These are phyloP conservation scores for Begonia peltatifolia DNA, from an alignment of 306 rosid genomes.

Conservation along the genomic window DNA sequence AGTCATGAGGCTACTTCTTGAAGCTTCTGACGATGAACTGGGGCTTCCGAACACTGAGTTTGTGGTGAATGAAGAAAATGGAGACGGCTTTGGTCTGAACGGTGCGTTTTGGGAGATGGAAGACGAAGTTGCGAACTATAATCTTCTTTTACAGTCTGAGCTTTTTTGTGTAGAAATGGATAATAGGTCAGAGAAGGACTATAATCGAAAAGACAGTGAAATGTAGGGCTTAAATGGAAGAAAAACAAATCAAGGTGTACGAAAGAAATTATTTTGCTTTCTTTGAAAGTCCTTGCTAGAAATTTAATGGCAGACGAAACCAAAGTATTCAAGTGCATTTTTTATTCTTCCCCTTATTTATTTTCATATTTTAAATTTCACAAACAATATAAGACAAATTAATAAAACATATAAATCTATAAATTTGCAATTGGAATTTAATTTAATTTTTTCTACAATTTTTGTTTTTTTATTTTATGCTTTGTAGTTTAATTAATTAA, in stretches of 20 bases:
- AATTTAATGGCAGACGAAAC: no score
- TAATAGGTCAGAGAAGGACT: not conserved
- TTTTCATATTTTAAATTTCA: no score
- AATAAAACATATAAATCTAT: no score
- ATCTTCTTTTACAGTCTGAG: slow-evolving; percentile 53
- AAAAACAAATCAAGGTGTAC: not conserved
- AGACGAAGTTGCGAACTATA: slow-evolving; percentile 74
- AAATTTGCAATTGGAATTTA: no score
- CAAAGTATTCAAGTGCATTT: no score
- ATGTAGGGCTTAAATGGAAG: not conserved
- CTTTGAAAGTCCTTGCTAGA: no score
- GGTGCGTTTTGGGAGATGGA: slow-evolving; percentile 73
- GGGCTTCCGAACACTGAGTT: slow-evolving; percentile 49
- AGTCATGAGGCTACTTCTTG: slow-evolving; percentile 61
- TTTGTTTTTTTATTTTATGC: no score
- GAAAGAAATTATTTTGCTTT: not conserved
- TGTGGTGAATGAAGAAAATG: slow-evolving; percentile 2
- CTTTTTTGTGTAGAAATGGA: slow-evolving; percentile 36
- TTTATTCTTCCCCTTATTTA: no score
- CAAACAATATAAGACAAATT: no score
- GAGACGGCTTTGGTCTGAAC: slow-evolving; percentile 20
- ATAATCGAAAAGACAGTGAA: not conserved
- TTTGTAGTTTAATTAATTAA: no score
- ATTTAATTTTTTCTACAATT: no score
- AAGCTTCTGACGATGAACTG: slow-evolving; percentile 88